A percentile compares a stretch with the other conserved stretches of the same genome.
phyloP scores from a whole-genome alignment of 768 basidiomycete genomes.

The Xerocomellus intermedius region DNA sequence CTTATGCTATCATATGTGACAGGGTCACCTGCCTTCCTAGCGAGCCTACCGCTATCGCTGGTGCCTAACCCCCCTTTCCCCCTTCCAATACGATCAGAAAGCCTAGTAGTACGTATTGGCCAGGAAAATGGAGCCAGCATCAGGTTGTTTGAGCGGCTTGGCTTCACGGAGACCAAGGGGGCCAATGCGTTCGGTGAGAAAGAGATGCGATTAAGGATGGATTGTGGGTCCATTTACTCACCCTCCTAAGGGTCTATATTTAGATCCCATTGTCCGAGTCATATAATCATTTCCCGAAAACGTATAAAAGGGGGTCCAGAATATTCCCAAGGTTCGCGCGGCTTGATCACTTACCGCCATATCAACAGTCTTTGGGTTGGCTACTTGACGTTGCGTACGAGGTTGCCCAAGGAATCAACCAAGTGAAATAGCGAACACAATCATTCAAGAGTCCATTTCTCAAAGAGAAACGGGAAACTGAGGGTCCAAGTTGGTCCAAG shows the following conservation, averaged over 20 bases:
- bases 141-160: conserved; percentile 69
- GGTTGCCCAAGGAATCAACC: not conserved
- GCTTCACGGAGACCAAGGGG: conserved; percentile 65
- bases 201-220: conserved; percentile 59
- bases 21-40: conserved; percentile 31
- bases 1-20: conserved; percentile 72
- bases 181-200: conserved; percentile 80
- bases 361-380: not conserved
- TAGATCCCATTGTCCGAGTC: conserved; percentile 18
- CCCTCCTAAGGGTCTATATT: not conserved
- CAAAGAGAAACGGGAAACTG: no score
- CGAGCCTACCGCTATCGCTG: conserved; percentile 10
- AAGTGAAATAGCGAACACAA: not conserved
- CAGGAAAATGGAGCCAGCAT: conserved; percentile 69
- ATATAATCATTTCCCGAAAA: not conserved
- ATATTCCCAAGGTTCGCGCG: not conserved
- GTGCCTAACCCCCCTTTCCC: conserved; percentile 35
- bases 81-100: conserved; percentile 42
- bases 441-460: not conserved
- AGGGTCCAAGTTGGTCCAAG: no score
- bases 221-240: not conserved
- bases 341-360: conserved; percentile 14
- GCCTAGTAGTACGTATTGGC: conserved; percentile 70
- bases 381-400: not conserved
- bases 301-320: conserved; percentile 6